phyloP scores from a whole-genome alignment of 257 asterid genomes.

The Marsdenia floribunda region DNA sequence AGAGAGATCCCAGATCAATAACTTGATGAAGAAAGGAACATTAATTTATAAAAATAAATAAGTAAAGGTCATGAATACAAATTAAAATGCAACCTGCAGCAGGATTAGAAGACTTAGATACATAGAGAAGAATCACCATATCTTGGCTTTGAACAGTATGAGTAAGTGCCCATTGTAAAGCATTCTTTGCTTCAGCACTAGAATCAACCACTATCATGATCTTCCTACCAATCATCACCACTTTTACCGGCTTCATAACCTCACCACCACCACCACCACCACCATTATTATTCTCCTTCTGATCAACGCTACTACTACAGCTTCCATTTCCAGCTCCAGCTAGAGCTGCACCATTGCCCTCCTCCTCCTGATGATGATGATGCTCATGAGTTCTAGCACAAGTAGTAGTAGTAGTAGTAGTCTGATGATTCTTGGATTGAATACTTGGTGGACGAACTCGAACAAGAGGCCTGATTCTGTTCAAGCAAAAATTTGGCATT shows the following conservation, averaged over 20 bases:
- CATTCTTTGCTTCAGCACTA: constrained; percentile 54
- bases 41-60: neutral
- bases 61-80: neutral
- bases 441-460: constrained; percentile 52
- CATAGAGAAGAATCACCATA: constrained; percentile 49
- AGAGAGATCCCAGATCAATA: neutral
- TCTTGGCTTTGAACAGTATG: constrained; percentile 70
- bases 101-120: constrained; percentile 41
- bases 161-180: constrained; percentile 72
- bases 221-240: constrained; percentile 42
- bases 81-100: constrained; percentile 33
- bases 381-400: too few species aligned
- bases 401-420: neutral
- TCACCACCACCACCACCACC: too few species aligned
- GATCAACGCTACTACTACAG: neutral
- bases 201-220: constrained; percentile 74
- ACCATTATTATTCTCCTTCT: constrained; percentile 2
- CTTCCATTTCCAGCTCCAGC: too few species aligned
- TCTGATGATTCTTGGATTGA: constrained; percentile 22
- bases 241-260: constrained; percentile 18
- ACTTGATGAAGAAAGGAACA: neutral
- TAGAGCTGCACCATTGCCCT: neutral
- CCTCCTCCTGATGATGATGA: constrained; percentile 3
- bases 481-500: constrained; percentile 67
- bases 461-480: constrained; percentile 64